Evolutionary conservation across 805 yeast genomes (phyloP).

Genomic region (Yarrowia deformans): DNA sequence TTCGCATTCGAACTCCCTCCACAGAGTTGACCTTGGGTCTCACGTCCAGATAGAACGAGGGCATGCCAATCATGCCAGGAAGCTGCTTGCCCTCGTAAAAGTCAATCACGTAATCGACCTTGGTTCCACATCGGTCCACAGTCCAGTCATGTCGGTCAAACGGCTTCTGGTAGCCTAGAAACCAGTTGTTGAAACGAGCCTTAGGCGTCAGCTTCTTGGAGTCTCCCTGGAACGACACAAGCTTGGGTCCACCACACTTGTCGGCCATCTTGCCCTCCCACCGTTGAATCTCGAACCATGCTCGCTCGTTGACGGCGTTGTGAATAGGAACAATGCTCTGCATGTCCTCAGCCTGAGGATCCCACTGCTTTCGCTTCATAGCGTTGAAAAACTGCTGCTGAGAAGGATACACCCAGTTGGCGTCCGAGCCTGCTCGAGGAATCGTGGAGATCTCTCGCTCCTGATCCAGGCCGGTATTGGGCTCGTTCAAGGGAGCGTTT

Average conservation of each 20-base stretch:
- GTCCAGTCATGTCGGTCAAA: slow-evolving; percentile 98
- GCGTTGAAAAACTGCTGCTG: slow-evolving; percentile 95
- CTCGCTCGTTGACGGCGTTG: slow-evolving; percentile 89
- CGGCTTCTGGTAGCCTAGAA: slow-evolving; percentile 75
- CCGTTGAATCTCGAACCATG: slow-evolving; percentile 80
- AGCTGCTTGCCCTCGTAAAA: slow-evolving; percentile 72
- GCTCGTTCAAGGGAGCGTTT: slow-evolving; percentile 5
- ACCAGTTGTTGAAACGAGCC: slow-evolving; percentile 69
- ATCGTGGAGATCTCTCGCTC: slow-evolving; percentile 81
- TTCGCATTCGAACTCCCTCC: slow-evolving; percentile 80
- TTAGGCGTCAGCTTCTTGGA: slow-evolving; percentile 85
- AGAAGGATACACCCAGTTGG: slow-evolving; percentile 94
- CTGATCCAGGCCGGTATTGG: slow-evolving; percentile 59
- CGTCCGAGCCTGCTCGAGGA: slow-evolving; percentile 71
- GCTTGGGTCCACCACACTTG: slow-evolving; percentile 80
- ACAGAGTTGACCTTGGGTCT: slow-evolving; percentile 85
- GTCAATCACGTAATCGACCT: slow-evolving; percentile 90
- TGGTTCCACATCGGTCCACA: slow-evolving; percentile 81
- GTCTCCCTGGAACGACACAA: slow-evolving; percentile 90
- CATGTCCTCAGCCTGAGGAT: slow-evolving; percentile 85
- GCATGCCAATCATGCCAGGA: slow-evolving; percentile 56
- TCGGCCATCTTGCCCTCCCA: slow-evolving; percentile 67
- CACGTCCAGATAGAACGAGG: slow-evolving; percentile 81
- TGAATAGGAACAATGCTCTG: slow-evolving; percentile 90
- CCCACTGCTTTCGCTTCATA: slow-evolving; percentile 89